Evolutionary conservation across 495 filamentous ascomycete species (phyloP), one percentile per base, ranked within the genome.

Genomic region (Aspergillus bridgeri): DNA sequence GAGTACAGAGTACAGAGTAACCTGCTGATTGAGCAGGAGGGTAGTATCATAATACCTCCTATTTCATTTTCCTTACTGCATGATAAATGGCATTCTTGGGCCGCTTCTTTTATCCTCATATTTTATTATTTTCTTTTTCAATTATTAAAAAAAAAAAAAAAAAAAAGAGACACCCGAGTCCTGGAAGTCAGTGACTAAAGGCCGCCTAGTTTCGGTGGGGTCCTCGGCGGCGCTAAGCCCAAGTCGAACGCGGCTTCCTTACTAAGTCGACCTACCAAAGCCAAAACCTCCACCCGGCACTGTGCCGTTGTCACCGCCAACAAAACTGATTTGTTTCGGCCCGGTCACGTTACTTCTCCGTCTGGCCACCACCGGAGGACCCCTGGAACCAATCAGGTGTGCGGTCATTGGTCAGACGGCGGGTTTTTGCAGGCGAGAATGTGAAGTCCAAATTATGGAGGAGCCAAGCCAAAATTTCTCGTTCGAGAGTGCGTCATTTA

Each of bases 271-370:
- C 25, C 25, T 7, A 27, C 25, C 25, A 7, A 7, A 3, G 7
- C 25, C 4, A 27, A n/a, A n/a, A n/a, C n/a, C 25, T 7, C 25
- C 25, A 27, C 25, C 25, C 25, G 25, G 29, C 29, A 33, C 6
- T 9, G 29, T 33, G n/a, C 29, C 29, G 2, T 6, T 33, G 29
- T 38, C 33, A 38, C 33, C 33, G 33, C 33, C 33, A 38, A 27
- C 25, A 3, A 27, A 7, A 27, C 7, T 38, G 33, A 38, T 49
- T 43, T 45, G 42, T 44, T 44, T 70, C 65, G 67, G 67, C 59
- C 67, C 65, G 65, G 65, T 70, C 67, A 70, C 67, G 67, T 67
- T 67, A 65, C 62, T 56, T n/a, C n/a, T n/a, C 23, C 44, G 23
- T 19, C 56, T 56, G 47, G 54, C 27, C 50, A 42, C 59, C 38